These are phyloP conservation scores for Coemansia sp. DNA, from an alignment of 192 early-diverging fungal genomes.

Conservation along the genomic window DNA sequence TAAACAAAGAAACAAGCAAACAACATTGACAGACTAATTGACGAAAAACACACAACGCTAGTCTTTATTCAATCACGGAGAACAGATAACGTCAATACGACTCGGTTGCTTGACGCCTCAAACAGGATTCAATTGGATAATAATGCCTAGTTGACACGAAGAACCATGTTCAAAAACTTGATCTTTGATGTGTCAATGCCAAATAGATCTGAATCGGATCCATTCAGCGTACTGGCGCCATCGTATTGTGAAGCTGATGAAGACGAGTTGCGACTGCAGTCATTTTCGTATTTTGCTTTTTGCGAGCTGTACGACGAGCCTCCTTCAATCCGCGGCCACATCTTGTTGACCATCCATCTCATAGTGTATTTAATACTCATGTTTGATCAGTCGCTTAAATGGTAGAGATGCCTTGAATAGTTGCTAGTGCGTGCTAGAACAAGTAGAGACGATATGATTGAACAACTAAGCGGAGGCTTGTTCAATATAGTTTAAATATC, in stretches of 20 bases:
- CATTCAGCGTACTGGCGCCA: conserved; percentile 31
- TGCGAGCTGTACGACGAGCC: conserved; percentile 35
- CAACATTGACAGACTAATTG: too few species aligned
- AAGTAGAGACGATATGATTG: not conserved
- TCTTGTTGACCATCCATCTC: conserved; percentile 53
- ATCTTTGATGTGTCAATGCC: conserved; percentile 40
- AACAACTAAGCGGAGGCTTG: too few species aligned
- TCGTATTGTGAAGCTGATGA: conserved; percentile 33
- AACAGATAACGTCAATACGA: too few species aligned
- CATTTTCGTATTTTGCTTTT: conserved; percentile 29
- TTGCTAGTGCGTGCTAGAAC: too few species aligned
- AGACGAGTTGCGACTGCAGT: conserved; percentile 37
- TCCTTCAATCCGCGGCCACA: conserved; percentile 51
- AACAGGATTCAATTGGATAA: too few species aligned
- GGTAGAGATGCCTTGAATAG: too few species aligned
- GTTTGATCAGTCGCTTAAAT: not conserved
- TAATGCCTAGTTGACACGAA: conserved; percentile 35
- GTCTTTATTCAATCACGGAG: too few species aligned
- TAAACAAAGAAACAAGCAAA: too few species aligned
- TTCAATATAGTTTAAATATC: too few species aligned
- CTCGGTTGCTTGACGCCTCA: too few species aligned
- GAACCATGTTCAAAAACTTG: conserved; percentile 49
- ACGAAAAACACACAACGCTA: too few species aligned
- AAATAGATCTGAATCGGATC: conserved; percentile 36
- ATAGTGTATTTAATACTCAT: conserved; percentile 53